Percentiles rank a stretch among this genome's conserved stretches.
phyloP scores from a whole-genome alignment of 768 basidiomycete genomes.

The Trichaptum fuscoviolaceum region DNA sequence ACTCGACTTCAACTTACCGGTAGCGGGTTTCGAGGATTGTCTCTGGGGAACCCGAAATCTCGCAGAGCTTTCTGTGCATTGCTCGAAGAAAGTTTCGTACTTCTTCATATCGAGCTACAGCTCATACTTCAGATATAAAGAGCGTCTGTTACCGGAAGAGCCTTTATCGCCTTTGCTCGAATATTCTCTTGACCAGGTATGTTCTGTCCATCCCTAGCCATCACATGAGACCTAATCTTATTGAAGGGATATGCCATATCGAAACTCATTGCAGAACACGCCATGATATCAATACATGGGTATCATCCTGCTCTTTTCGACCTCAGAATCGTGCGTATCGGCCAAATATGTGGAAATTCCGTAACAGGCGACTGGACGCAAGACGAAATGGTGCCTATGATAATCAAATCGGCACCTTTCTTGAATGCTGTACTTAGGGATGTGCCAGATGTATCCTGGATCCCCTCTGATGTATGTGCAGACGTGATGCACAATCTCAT shows the following conservation, averaged over 20 bases:
- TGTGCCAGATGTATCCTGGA: constrained; percentile 7
- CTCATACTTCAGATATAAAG: background rate
- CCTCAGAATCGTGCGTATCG: constrained; percentile 4
- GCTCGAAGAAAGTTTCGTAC: background rate
- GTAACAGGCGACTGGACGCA: background rate
- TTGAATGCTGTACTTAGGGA: background rate
- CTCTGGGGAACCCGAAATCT: background rate
- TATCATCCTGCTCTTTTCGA: background rate
- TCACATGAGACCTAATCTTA: background rate
- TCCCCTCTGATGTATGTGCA: constrained; percentile 6
- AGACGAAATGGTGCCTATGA: constrained; percentile 9
- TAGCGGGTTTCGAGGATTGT: constrained; percentile 1
- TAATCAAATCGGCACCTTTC: background rate
- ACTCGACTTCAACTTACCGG: constrained; percentile 8
- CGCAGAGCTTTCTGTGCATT: background rate
- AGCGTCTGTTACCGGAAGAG: constrained; percentile 4
- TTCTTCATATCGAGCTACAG: constrained; percentile 5
- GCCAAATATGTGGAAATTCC: constrained; percentile 6
- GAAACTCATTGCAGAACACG: constrained; percentile 9
- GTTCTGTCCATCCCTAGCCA: background rate
- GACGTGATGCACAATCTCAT: constrained; percentile 3
- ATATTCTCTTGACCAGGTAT: background rate
- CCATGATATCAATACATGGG: background rate
- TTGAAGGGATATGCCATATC: background rate
- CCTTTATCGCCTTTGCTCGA: background rate